Evolutionary conservation across 1,284 basidiomycete genomes (phyloP), one percentile per base, ranked within the genome.

Genomic region (Spongispora temasekensis): DNA sequence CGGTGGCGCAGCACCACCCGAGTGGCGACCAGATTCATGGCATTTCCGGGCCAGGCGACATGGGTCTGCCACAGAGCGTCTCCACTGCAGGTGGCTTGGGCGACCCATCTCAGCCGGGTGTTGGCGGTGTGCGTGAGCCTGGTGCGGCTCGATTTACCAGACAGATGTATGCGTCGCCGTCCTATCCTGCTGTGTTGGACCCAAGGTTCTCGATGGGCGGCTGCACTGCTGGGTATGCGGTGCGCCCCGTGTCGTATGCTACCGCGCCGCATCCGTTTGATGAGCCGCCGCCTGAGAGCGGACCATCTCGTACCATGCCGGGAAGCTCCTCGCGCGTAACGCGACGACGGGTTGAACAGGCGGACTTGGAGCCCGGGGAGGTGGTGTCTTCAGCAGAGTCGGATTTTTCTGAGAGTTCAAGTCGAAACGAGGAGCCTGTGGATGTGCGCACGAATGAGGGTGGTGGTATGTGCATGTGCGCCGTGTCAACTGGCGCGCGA

Each of bases 341-440:
- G 25, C 59, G 21, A 46, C 57, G 42, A 8, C 53, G 58, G 17
- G 9, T 31, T 1, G 46, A 57, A 17, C 37, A 54, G 21, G 30
- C 31, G 19, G 68, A 69, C 42, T 35, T 69, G 21, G 69, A 71
- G 23, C 70, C 69, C 1, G 69, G 69, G 1, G 71, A 71, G 48
- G 69, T 71, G 19, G 37, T 68, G 19, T 72, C 71, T 17, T 70
- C 65, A 4, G 57, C 42, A 10, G 68, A 67, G 53, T 69, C 70
- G 2, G 71, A 69, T 27, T 71, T 70, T 27, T 73, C 71, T 23
- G 67, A 65, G 55, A 55, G 62, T 19, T 71, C 67, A 17, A 68
- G 68, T 34, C 63, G 67, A 42, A 61, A 63, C 10, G 65, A 68
- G n/a, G 63, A 70, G 4, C n/a, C n/a, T n/a, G n/a, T n/a, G n/a